These are phyloP conservation scores for Irineochytrium annulatum DNA, from an alignment of 192 early-diverging fungal species.

Conservation along the genomic window DNA sequence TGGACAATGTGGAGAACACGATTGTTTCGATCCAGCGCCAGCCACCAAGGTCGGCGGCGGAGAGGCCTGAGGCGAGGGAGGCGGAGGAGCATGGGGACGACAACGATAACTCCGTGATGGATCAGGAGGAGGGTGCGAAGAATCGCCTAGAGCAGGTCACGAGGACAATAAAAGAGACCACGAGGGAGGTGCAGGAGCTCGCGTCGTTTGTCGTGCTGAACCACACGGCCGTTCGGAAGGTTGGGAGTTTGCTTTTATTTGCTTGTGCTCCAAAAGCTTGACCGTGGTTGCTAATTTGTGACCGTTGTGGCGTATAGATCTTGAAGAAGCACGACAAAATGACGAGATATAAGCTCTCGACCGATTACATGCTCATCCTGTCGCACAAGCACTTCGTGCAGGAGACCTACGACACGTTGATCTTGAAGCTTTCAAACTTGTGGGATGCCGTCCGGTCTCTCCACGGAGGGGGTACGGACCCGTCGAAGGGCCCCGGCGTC, in stretches of 20 bases:
- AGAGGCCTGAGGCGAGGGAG: background rate
- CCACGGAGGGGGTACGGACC: constrained; percentile 1
- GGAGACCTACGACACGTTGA: constrained; percentile 73
- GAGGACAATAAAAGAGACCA: constrained; percentile 16
- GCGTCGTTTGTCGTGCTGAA: constrained; percentile 12
- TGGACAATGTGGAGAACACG: constrained; percentile 17
- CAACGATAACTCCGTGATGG: background rate
- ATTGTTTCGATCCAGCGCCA: constrained; percentile 13
- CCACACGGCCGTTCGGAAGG: constrained; percentile 31
- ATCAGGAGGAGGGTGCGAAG: constrained; percentile 2
- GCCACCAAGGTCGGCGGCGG: background rate
- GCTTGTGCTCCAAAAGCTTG: background rate
- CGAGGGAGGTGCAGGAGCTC: constrained; percentile 20
- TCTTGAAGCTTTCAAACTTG: constrained; percentile 60
- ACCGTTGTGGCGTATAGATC: constrained; percentile 52
- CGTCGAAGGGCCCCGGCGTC: constrained; percentile 23
- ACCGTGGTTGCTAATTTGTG: too few relatives aligned
- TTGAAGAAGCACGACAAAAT: constrained; percentile 97
- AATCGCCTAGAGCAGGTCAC: constrained; percentile 14
- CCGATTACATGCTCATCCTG: constrained; percentile 71
- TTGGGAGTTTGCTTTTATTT: constrained; percentile 5
- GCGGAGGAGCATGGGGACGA: constrained; percentile 15
- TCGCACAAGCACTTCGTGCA: constrained; percentile 73
- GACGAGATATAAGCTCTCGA: constrained; percentile 68
- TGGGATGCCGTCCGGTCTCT: constrained; percentile 27